These are phyloP conservation scores for Calonectria ilicicola DNA, from an alignment of 2,329 filamentous ascomycete genomes.

Conservation along the genomic window DNA sequence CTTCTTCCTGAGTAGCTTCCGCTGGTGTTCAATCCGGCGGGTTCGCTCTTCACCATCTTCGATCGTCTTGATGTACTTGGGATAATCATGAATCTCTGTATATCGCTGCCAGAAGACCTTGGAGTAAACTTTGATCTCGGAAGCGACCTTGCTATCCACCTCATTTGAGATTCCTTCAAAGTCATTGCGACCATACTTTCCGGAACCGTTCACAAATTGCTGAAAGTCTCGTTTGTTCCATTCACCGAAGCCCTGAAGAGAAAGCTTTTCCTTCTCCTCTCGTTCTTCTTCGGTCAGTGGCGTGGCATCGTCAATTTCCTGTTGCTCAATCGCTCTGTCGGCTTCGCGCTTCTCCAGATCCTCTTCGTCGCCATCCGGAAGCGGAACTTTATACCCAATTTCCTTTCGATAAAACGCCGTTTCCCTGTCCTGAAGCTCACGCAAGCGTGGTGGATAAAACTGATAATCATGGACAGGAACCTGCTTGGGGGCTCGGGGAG, in stretches of 20 bases:
- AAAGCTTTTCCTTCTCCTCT: conserved; percentile 85
- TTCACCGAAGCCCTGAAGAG: conserved; percentile 86
- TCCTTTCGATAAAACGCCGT: conserved; percentile 97
- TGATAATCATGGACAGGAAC: conserved; percentile 95
- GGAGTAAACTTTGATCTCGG: conserved; percentile 91
- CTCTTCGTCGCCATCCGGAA: conserved; percentile 91
- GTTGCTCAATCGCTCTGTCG: conserved; percentile 87
- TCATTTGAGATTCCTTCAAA: conserved; percentile 89
- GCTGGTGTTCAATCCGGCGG: conserved; percentile 89
- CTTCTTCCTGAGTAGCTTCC: conserved; percentile 94
- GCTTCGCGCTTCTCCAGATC: conserved; percentile 87
- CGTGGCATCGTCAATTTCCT: conserved; percentile 92
- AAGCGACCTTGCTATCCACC: conserved; percentile 87
- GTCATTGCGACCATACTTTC: conserved; percentile 89
- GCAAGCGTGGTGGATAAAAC: conserved; percentile 88
- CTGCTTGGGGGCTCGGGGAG: conserved; percentile 95
- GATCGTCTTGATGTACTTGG: conserved; percentile 89
- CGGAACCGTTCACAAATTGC: conserved; percentile 96
- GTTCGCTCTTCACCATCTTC: conserved; percentile 93
- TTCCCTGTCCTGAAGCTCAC: conserved; percentile 94
- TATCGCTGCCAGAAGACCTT: conserved; percentile 98
- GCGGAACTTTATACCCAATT: conserved; percentile 92
- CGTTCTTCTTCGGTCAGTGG: conserved; percentile 91
- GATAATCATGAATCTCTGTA: conserved; percentile 88
- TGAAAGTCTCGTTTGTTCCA: conserved; percentile 99